Conservation (phyloP, 192 early-diverging fungal species). For the Chytriomyces sp. region DNA sequence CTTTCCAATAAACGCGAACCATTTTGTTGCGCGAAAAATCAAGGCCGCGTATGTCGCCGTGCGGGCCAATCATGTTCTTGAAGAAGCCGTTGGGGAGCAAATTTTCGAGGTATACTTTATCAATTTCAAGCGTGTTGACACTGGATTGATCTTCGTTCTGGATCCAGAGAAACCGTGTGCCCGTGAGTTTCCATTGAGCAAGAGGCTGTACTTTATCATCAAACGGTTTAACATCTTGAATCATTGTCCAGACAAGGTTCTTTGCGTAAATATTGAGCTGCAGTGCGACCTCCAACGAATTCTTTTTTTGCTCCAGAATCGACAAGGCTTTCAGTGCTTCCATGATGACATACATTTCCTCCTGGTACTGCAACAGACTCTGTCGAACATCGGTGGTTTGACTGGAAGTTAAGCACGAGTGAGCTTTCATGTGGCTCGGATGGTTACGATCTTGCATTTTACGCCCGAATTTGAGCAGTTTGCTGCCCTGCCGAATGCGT, state of each 20-base stretch:
- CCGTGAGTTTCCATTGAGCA: conserved; percentile 72
- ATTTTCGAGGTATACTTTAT: conserved; percentile 73
- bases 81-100: conserved; percentile 38
- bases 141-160: conserved; percentile 84
- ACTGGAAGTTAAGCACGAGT: not conserved
- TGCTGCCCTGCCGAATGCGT: conserved; percentile 53
- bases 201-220: conserved; percentile 67
- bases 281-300: conserved; percentile 61
- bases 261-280: conserved; percentile 61
- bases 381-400: conserved; percentile 39
- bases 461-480: conserved; percentile 22
- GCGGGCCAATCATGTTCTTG: conserved; percentile 50
- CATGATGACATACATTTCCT: conserved; percentile 78
- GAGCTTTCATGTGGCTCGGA: not conserved
- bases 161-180: conserved; percentile 69
- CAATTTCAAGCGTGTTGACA: conserved; percentile 74
- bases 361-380: conserved; percentile 48
- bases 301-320: conserved; percentile 55
- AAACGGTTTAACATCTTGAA: conserved; percentile 59
- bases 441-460: conserved; percentile 14
- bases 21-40: conserved; percentile 87
- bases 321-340: conserved; percentile 66
- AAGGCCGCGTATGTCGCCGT: conserved; percentile 52
- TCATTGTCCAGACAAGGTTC: conserved; percentile 80
- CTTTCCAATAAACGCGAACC: conserved; percentile 79